Evolutionary conservation across 768 basidiomycete genomes (phyloP), one percentile per base, ranked within the genome.

Genomic region (Rhodosporidiobolus sp.): DNA sequence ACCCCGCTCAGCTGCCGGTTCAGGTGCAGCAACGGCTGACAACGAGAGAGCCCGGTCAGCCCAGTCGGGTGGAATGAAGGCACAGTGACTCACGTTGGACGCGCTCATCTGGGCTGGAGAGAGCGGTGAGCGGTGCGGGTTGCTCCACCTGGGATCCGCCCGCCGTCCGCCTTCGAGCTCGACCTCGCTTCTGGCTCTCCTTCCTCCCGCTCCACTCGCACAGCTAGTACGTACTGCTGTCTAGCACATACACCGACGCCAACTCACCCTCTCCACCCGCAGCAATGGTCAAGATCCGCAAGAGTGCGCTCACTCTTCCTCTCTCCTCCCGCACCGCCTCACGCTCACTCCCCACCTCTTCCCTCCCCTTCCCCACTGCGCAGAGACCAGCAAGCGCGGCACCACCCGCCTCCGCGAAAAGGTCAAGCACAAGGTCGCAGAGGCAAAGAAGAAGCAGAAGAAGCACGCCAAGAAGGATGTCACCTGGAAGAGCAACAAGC

Each of bases 401-500:
- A 64, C 75, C 49, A 76, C 77, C 48, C 72, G 69, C 48, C 55
- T 74, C 57, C 54, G 77, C n/a, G 76, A 67, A 46, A 77, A 76
- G 71, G 65, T 77, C 35, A 77, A 77, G 76, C 75, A 77, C 76
- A 76, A 76, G 71, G 72, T 78, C 20, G 68, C 81, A 2, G 83
- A 83, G 72, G 77, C 79, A 24, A 77, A 80, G 65, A 79, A 79
- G 70, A 84, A 83, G 78, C 77, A 77, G 34, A 81, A 78, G 73
- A 81, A 80, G 77, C 73, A 77, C 12, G 77, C 79, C 26, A 83
- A 82, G 78, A 82, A 81, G 77, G 81, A 83, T 74, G 77, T 79
- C 5, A 83, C 82, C 50, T 84, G 83, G 83, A 83, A 83, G 79
- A 81, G 81, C 60, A 83, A 83, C 62, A 83, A 83, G 77, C 79